Evolutionary conservation across 768 basidiomycete species (phyloP), one percentile per base, ranked within the genome.

Genomic region (Boletellus ananiceps): DNA sequence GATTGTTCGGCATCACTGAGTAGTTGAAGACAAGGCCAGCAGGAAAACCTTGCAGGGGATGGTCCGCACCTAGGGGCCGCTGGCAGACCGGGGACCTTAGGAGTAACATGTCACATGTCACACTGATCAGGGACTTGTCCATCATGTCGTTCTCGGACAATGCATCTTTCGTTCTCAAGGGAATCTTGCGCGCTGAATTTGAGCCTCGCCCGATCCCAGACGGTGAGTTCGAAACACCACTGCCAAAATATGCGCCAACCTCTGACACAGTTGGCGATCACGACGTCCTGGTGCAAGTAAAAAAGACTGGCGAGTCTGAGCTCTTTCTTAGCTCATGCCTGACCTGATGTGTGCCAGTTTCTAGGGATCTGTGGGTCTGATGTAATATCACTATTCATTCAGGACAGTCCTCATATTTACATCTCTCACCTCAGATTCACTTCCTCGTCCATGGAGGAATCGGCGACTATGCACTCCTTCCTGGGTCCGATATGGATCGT

Each of bases 331-430:
- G 49, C 40, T 50, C 45, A 21, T 29, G n/a, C 29, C 40, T 48
- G 46, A 46, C 40, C 42, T 56, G 40, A 62, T 52, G 32, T 21
- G 39, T 44, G 47, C 31, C 12, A 33, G 57, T 45, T 31, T 39
- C 19, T 54, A 89, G 92, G 92, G 44, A 93, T 94, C 55, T 94
- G 91, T 64, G 92, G 92, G 33, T 92, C 89, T 50, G 92, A 95
- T 76, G 87, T 87, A 70, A 57, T 65, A 47, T 57, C 49, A 8
- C 49, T 15, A 54, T 13, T 35, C 15, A 4, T 34, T 34, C 40
- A 29, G 43, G 40, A 37, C 16, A 35, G 27, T 39, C 27, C 32
- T 42, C 15, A 5, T 40, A 18, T 40, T 51, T 18, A 13, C 52
- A 47, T 40, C 47, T 49, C 42, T 57, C 32, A 33, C 40, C 38